Evolutionary conservation across 2,329 filamentous ascomycete species (phyloP), one percentile per base, ranked within the genome.

Genomic region (Chaetomium sp.): DNA sequence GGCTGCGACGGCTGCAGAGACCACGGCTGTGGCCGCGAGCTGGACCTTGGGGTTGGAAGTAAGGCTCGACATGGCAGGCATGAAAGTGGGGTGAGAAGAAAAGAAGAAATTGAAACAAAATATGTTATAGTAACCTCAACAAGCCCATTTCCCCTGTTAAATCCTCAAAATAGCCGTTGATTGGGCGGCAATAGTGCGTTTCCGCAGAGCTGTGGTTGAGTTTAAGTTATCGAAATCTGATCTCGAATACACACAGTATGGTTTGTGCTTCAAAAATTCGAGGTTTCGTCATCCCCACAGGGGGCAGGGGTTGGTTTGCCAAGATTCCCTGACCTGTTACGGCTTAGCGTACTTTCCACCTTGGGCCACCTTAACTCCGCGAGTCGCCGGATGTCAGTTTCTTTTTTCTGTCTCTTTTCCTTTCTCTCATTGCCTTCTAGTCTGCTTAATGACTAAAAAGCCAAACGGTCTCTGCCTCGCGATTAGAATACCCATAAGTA

Each of bases 11-110:
- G 77, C 79, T 14, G 82, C 84, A 0, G 83, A 86, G 11, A 82
- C 72, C 27, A 89, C 74, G 2, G 89, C 89, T 0, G 88, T 90
- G 3, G 85, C 81, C 14, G 84, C 79, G 38, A 94, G 74, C 68
- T 91, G 88, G 43, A 79, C 67, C 33, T 75, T 75, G 37, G 76
- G 71, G 63, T 71, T 77, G 41, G 72, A 70, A 42, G 76, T 65
- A 38, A 77, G 70, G 35, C 75, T 76, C 43, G 74, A 64, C 76
- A 64, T 64, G 50, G 34, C 57, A 48, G 11, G 36, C 43, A 12
- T 36, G 14, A 12, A 12, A 6, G 6, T 37, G 32, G 5, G n/a
- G 9, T 12, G 27, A 9, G 12, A 6, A 7, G 3, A 42, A 6
- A 42, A 6, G 11, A 27, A 27, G 19, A 27, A 27, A 27, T 27